Conservation (phyloP, 495 filamentous ascomycete species). For the Extremus antarcticus region DNA sequence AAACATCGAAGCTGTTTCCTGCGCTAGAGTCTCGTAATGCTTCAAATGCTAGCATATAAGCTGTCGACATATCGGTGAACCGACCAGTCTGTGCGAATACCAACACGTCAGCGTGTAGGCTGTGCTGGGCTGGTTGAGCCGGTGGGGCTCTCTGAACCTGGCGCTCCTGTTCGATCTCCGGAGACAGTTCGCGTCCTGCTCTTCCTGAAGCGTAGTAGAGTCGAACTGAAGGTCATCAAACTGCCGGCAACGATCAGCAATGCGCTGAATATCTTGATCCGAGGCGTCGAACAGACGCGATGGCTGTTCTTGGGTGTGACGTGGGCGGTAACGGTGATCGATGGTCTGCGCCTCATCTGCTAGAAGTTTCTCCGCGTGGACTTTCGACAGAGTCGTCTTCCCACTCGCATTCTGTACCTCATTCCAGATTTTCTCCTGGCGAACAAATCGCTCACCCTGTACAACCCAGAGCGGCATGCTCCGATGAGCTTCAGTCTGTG, state of each 20-base stretch:
- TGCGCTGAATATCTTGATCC: too few species aligned
- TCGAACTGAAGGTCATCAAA: slow-evolving; percentile 24
- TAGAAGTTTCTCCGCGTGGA: slow-evolving; percentile 37
- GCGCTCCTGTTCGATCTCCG: slow-evolving; percentile 50
- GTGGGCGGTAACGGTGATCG: slow-evolving; percentile 30
- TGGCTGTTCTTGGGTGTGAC: slow-evolving; percentile 2
- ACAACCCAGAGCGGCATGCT: slow-evolving; percentile 48
- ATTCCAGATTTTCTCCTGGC: slow-evolving; percentile 13
- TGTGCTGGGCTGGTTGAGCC: slow-evolving; percentile 32
- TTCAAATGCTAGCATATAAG: slow-evolving; percentile 40
- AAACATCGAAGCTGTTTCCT: slow-evolving; percentile 23
- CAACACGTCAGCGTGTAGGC: slow-evolving; percentile 36
- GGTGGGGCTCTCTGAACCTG: slow-evolving; percentile 41
- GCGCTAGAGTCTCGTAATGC: slow-evolving; percentile 34
- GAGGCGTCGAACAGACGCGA: slow-evolving; percentile 2
- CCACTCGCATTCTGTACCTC: too few species aligned
- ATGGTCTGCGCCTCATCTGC: slow-evolving; percentile 39
- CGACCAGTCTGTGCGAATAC: slow-evolving; percentile 30
- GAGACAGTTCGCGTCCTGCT: slow-evolving; percentile 60
- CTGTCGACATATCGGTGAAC: slow-evolving; percentile 15
- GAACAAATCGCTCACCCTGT: slow-evolving; percentile 42
- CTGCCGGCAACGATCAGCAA: slow-evolving; percentile 9
- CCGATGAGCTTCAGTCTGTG: slow-evolving; percentile 37
- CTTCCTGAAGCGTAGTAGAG: slow-evolving; percentile 42
- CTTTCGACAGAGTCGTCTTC: too few species aligned